phyloP scores from a whole-genome alignment of 108 stramenopile genomes.

The Mayamaea pseudoterrestris region DNA sequence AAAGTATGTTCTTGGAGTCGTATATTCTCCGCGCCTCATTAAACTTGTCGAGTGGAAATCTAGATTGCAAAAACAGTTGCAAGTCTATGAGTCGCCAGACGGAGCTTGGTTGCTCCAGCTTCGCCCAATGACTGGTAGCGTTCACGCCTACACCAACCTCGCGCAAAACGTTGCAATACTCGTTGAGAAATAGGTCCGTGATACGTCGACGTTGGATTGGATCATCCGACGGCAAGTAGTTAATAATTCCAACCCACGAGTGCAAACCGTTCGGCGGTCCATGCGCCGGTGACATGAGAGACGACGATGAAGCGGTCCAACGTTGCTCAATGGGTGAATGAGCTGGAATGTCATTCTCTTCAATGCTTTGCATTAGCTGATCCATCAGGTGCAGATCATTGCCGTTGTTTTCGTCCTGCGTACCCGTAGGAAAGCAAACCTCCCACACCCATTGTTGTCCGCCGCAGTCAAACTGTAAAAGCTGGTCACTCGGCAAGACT shows the following conservation, averaged over 20 bases:
- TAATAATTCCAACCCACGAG: slow-evolving; percentile 89
- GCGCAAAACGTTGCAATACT: slow-evolving; percentile 66
- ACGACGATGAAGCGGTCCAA: slow-evolving; percentile 82
- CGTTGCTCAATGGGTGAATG: slow-evolving; percentile 97
- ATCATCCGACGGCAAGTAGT: slow-evolving; percentile 82
- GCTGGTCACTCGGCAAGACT: slow-evolving; percentile 60
- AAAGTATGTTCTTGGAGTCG: slow-evolving; percentile 62
- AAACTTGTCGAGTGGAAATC: slow-evolving; percentile 48
- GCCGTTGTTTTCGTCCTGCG: slow-evolving; percentile 46
- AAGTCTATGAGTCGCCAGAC: slow-evolving; percentile 32
- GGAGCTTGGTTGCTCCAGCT: slow-evolving; percentile 61
- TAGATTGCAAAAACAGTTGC: slow-evolving; percentile 20
- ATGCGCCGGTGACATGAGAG: slow-evolving; percentile 86
- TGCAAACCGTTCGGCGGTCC: slow-evolving; percentile 41
- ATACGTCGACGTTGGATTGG: slow-evolving; percentile 74
- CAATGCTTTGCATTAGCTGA: slow-evolving; percentile 69
- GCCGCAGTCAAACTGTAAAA: slow-evolving; percentile 97
- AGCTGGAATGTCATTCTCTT: slow-evolving; percentile 70
- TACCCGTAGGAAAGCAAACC: slow-evolving; percentile 86
- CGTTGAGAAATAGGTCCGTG: slow-evolving; percentile 58
- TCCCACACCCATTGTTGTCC: slow-evolving; percentile 98
- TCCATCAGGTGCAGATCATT: slow-evolving; percentile 77
- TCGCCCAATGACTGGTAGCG: slow-evolving; percentile 90
- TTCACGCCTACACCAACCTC: slow-evolving; percentile 42
- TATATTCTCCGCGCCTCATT: slow-evolving; percentile 43